Conservation (phyloP, 208 protist species). For the Leishmania tarentolae region DNA sequence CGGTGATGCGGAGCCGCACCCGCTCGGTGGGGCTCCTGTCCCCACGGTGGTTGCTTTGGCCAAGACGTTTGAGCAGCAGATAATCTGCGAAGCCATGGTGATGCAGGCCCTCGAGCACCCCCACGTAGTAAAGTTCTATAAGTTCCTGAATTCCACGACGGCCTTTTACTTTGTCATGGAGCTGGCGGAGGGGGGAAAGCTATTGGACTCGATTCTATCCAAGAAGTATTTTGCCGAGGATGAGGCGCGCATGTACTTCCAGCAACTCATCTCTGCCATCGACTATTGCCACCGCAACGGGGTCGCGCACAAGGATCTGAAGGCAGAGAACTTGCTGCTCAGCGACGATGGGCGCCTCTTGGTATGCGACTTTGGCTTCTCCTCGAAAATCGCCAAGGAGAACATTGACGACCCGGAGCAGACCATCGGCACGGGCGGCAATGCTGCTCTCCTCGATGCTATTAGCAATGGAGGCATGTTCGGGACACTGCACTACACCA, state of each 20-base stretch:
- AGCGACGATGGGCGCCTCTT: constrained; percentile 66
- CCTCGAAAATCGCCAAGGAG: constrained; percentile 54
- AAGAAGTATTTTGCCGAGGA: constrained; percentile 84
- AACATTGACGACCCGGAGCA: constrained; percentile 60
- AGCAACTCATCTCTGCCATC: constrained; percentile 94
- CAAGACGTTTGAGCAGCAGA: constrained; percentile 54
- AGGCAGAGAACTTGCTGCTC: constrained; percentile 91
- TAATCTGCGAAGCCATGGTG: constrained; percentile 87
- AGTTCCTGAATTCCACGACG: constrained; percentile 83
- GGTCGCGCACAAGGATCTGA: constrained; percentile 89
- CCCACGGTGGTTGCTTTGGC: constrained; percentile 20
- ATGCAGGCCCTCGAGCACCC: constrained; percentile 90
- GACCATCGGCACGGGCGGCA: constrained; percentile 38
- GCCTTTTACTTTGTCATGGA: constrained; percentile 93
- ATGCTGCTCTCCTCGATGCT: constrained; percentile 35
- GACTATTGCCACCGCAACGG: constrained; percentile 93
- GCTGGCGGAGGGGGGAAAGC: constrained; percentile 90
- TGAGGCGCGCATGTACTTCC: constrained; percentile 90
- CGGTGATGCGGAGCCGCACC: background rate
- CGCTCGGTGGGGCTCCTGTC: constrained; percentile 8
- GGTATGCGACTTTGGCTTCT: constrained; percentile 93
- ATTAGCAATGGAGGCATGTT: constrained; percentile 38
- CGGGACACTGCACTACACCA: constrained; percentile 89
- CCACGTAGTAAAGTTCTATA: constrained; percentile 89
- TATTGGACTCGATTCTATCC: constrained; percentile 94